Conservation (phyloP, 2,329 filamentous ascomycete genomes). For the Apiospora sp. region DNA sequence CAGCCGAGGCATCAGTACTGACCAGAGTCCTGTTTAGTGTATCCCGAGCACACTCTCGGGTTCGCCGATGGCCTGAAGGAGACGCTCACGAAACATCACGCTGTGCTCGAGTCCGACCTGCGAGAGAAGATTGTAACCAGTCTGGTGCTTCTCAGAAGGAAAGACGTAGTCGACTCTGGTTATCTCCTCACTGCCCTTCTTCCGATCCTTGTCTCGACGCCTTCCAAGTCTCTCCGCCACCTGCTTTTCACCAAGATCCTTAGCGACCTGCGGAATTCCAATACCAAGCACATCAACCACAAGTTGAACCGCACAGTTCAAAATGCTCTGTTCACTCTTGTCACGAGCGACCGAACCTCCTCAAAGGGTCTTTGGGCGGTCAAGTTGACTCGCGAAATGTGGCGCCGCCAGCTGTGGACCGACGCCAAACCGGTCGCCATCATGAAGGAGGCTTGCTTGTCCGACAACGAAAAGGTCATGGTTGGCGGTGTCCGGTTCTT, state of each 20-base stretch:
- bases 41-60: slow-evolving; percentile 77
- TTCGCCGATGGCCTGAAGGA: slow-evolving; percentile 85
- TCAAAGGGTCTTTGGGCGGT: slow-evolving; percentile 94
- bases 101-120: slow-evolving; percentile 81
- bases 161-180: slow-evolving; percentile 88
- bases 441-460: slow-evolving; percentile 92
- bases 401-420: slow-evolving; percentile 96
- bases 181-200: slow-evolving; percentile 90
- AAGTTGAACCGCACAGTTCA: slow-evolving; percentile 92
- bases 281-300: slow-evolving; percentile 89
- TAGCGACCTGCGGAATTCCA: slow-evolving; percentile 86
- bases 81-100: slow-evolving; percentile 84
- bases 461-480: slow-evolving; percentile 92
- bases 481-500: slow-evolving; percentile 92
- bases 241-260: slow-evolving; percentile 87
- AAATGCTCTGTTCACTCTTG: slow-evolving; percentile 89
- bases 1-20: not conserved
- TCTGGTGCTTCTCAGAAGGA: slow-evolving; percentile 85
- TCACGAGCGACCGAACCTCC: slow-evolving; percentile 84
- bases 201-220: slow-evolving; percentile 89
- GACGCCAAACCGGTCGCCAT: slow-evolving; percentile 95
- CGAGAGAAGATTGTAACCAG: slow-evolving; percentile 95
- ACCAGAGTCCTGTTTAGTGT: slow-evolving; percentile 56
- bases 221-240: slow-evolving; percentile 86
- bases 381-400: slow-evolving; percentile 92